Evolutionary conservation across 2,329 filamentous ascomycete species (phyloP), one percentile per base, ranked within the genome.

Genomic region (Penicillium brasilianum): DNA sequence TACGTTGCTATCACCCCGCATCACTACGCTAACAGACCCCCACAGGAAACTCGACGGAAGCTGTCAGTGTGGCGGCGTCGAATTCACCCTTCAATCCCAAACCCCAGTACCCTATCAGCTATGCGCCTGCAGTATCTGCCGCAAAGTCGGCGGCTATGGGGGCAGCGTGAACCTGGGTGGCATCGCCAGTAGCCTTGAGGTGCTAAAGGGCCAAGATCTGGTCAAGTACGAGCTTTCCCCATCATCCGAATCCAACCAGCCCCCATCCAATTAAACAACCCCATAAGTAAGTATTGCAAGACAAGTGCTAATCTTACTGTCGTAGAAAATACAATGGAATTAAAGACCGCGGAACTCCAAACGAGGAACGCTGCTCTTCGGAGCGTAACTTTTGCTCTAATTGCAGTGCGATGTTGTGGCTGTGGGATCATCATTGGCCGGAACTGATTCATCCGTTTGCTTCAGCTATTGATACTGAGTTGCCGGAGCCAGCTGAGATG

Each of bases 361-460:
- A 75, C 1, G 75, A 80, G 55, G 54, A 75, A 56, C 66, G 66
- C 50, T 81, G 76, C 63, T 75, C 72, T 0, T 81, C 79, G 0
- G 78, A 83, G 68, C 74, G 81, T 11, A 81, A 73, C 64, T 83
- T 83, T 62, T 83, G 80, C 66, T 77, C 75, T 2, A 78, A 80
- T 53, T 83, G 81, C 68, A 77, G 79, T 52, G 74, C 75, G 5
- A 81, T 82, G 79, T 69, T 82, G 6, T 82, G 80, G 81, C 64
- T 82, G 4, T 82, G 78, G 77, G 80, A 82, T 65, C 69, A 75
- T 20, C 72, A 77, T 16, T 83, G 79, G 79, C 80, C 80, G 0
- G 79, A 83, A 61, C 57, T 83, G 55, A 80, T 82, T 54, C 81
- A 83, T 67, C 81, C 80, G 1, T 83, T 83, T 71, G 80, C 81